phyloP scores from a whole-genome alignment of 306 rosid species.

The Casuarina cunninghamiana region DNA sequence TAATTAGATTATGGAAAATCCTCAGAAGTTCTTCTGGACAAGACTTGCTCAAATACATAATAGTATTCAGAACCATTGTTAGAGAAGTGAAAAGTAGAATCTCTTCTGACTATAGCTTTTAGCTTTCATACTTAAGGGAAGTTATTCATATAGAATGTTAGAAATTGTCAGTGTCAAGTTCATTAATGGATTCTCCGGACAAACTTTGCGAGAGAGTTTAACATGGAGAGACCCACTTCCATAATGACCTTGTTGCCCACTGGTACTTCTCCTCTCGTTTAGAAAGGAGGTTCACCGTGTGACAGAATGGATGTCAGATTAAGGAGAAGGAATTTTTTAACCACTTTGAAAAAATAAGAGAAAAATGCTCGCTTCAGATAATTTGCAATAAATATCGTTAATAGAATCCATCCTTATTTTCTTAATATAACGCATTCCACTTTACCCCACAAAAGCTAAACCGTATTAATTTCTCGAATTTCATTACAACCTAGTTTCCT shows the following conservation, averaged over 20 bases:
- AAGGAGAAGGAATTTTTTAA: background rate
- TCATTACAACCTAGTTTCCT: slow-evolving; percentile 23
- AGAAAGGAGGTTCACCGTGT: background rate
- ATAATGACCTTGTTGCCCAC: background rate
- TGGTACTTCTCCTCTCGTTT: background rate
- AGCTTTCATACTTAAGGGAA: background rate
- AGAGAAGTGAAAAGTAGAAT: background rate
- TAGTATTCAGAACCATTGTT: background rate
- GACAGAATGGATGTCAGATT: background rate
- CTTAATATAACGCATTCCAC: background rate
- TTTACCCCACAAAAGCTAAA: background rate
- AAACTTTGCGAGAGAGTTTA: background rate
- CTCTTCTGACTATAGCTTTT: background rate
- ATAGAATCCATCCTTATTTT: background rate
- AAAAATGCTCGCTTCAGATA: background rate
- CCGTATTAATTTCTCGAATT: background rate
- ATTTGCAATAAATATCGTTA: background rate
- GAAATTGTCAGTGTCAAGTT: background rate
- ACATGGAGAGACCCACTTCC: background rate
- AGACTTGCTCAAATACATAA: background rate
- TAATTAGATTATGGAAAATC: background rate
- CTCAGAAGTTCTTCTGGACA: background rate
- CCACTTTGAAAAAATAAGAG: no score
- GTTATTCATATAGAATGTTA: background rate
- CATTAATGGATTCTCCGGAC: background rate